Conservation (phyloP, 768 basidiomycete genomes). For the Boletus tomentosulus region DNA sequence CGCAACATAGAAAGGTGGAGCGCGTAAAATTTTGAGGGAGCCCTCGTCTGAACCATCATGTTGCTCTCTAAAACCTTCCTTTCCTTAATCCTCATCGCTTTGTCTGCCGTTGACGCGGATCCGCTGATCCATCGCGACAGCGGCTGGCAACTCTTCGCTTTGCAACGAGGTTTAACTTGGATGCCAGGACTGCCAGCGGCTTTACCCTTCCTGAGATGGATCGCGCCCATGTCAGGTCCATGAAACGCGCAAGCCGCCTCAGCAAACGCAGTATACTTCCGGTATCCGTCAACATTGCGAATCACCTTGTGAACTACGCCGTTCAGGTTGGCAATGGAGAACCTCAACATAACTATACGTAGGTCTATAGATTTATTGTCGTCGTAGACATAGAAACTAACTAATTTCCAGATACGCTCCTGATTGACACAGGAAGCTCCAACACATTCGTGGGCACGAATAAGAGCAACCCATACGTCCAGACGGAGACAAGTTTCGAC, state of each 20-base stretch:
- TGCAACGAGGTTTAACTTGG: not conserved
- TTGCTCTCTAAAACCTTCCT: not conserved
- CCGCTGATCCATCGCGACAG: not conserved
- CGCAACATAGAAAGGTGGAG: too few species aligned
- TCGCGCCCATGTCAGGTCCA: constrained; percentile 15
- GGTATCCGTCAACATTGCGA: constrained; percentile 10
- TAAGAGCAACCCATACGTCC: constrained; percentile 3
- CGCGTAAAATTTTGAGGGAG: too few species aligned
- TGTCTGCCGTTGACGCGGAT: not conserved
- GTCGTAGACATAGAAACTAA: not conserved
- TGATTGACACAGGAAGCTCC: constrained; percentile 29
- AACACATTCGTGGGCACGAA: constrained; percentile 26
- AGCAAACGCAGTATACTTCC: constrained; percentile 3
- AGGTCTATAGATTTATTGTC: too few species aligned
- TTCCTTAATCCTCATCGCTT: not conserved
- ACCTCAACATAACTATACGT: constrained; percentile 26
- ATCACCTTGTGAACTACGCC: constrained; percentile 23
- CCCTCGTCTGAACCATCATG: not conserved
- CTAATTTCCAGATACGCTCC: constrained; percentile 18
- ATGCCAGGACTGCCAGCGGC: not conserved
- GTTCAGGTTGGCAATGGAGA: constrained; percentile 24
- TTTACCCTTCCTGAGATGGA: constrained; percentile 16
- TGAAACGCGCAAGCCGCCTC: constrained; percentile 1
- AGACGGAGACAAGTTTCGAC: constrained; percentile 7
- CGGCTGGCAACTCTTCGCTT: not conserved